A percentile compares a stretch with the other conserved stretches of the same genome.
phyloP scores from a whole-genome alignment of 306 rosid genomes.

The Erythrophleum fordii region DNA sequence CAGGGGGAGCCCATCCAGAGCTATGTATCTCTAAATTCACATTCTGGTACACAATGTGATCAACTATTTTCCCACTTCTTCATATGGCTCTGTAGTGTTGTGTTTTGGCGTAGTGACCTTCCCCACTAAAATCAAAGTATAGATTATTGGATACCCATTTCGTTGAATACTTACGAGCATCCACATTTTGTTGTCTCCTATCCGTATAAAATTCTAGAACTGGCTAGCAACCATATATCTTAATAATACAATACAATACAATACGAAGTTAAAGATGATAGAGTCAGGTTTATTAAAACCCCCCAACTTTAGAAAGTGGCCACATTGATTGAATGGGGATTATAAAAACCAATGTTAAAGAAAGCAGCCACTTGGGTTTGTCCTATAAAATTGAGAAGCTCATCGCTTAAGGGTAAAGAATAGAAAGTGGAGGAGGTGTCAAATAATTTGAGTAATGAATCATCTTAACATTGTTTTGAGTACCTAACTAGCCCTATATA shows the following conservation, averaged over 20 bases:
- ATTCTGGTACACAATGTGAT: background rate
- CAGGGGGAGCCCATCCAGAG: background rate
- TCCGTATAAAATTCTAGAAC: background rate
- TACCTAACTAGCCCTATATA: too few species aligned
- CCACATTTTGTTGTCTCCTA: background rate
- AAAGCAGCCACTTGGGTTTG: background rate
- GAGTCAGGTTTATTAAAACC: background rate
- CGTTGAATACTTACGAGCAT: too few species aligned
- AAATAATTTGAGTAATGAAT: background rate
- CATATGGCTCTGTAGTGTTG: background rate
- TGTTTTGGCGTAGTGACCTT: background rate
- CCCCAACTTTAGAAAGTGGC: constrained; percentile 18
- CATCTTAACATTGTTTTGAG: background rate
- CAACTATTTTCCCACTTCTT: background rate
- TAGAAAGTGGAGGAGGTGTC: background rate
- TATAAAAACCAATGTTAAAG: background rate
- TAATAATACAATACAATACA: background rate
- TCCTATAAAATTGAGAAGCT: background rate
- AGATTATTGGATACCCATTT: background rate
- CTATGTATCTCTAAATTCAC: background rate
- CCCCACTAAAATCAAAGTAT: background rate
- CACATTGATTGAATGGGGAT: constrained; percentile 9
- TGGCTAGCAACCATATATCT: background rate
- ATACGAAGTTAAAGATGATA: background rate
- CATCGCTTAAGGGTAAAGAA: background rate